Base-by-base conservation (phyloP, 768 basidiomycete species). In the Tricholoma matsutake region DNA sequence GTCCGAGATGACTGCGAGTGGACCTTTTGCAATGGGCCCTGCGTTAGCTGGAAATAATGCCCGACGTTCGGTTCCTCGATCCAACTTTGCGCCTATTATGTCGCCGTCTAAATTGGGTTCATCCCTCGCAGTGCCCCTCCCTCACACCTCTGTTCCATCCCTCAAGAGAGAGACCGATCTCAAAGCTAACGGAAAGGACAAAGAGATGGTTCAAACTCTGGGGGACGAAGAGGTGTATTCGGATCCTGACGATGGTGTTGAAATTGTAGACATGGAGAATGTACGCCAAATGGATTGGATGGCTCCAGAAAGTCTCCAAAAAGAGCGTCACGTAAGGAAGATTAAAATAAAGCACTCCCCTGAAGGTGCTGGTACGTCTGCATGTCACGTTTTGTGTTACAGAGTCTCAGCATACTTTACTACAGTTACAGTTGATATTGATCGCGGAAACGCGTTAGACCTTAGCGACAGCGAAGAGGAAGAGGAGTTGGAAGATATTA, bases 11-110 rank as follows among this genome's bases (percentile, higher is more conserved):
- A 88, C 84, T 16, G 92, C 92, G 0, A 92, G 89, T 67, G 92
- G 92, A 3, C 92, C 92, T 13, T 94, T 94, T 66, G 90, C 92
- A 18, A 87, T 94, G 86, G 92, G 92, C 20, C 92, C 92, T 34
- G 80, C 89, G 22, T 79, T 90, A 65, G 83, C 82, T 8, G 87
- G 88, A 31, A 80, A 77, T 55, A 82, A 75, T 61, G 78, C 79
- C 13, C 81, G 84, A 56, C 78, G 82, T 39, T 73, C 80, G 34
- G 73, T 79, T 7, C 81, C 85, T 16, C 83, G 82, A 20, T 80
- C 87, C 16, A 83, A 83, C 65, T 83, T 88, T 61, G 73, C 83
- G 16, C 80, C 88, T 1, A 72, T 47, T 20, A 5, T 78, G 9
- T 78, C 85, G 1, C 62, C 70, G 1, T 66, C 77, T 45, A 79